phyloP scores from a whole-genome alignment of 352 stramenopile genomes.

The Thalassiosira livingstoniorum region DNA sequence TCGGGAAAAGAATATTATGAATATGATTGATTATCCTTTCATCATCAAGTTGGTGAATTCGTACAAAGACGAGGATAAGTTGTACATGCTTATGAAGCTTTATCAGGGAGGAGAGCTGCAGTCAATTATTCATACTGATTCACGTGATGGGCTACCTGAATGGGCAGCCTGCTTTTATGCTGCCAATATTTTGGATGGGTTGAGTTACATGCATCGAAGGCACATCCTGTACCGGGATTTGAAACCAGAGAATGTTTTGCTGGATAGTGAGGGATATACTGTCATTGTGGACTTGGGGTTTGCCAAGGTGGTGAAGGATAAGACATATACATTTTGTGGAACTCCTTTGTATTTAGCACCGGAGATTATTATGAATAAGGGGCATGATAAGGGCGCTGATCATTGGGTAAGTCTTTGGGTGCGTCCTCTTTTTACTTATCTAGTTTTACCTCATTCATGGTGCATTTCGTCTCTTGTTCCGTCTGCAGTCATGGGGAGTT shows the following conservation, averaged over 20 bases:
- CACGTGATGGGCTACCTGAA: conserved; percentile 70
- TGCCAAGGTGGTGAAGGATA: conserved; percentile 92
- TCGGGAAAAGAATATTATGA: conserved; percentile 97
- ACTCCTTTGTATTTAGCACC: conserved; percentile 97
- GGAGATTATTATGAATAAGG: conserved; percentile 91
- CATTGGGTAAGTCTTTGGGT: conserved; percentile 69
- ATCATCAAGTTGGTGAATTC: conserved; percentile 92
- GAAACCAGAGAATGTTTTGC: conserved; percentile 93
- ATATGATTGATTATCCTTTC: conserved; percentile 92
- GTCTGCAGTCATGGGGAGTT: conserved; percentile 86
- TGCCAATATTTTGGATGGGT: conserved; percentile 93
- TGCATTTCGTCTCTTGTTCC: neutral
- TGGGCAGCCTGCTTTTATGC: conserved; percentile 92
- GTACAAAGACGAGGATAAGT: conserved; percentile 91
- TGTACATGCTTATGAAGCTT: conserved; percentile 95
- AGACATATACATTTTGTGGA: conserved; percentile 90
- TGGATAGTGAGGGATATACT: conserved; percentile 93
- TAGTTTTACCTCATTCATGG: neutral
- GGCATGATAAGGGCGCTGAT: conserved; percentile 92
- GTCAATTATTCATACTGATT: conserved; percentile 91
- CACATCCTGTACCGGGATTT: conserved; percentile 92
- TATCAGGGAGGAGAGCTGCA: conserved; percentile 95
- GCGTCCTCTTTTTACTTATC: conserved; percentile 31
- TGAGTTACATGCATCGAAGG: conserved; percentile 93
- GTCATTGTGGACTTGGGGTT: conserved; percentile 98